phyloP scores from a whole-genome alignment of 768 basidiomycete species.

The Filobasidium floriforme region DNA sequence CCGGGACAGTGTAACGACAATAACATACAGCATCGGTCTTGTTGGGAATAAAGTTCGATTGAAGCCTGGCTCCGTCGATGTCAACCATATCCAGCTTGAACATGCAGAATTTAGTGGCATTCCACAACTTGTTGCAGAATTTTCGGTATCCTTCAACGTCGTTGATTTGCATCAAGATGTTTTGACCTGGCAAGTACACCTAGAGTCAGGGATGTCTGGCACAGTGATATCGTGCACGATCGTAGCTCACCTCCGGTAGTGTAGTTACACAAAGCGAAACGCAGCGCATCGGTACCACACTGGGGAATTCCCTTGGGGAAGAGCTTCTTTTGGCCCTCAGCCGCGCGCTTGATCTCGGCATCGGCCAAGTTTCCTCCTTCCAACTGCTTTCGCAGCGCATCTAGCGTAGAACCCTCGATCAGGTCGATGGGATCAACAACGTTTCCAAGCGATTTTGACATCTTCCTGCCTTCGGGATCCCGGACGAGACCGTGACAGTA shows the following conservation, averaged over 20 bases:
- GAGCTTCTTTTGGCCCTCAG: conserved; percentile 93
- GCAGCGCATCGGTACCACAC: conserved; percentile 91
- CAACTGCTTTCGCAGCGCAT: conserved; percentile 74
- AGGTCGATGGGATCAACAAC: conserved; percentile 96
- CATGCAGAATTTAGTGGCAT: conserved; percentile 99
- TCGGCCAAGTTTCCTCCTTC: conserved; percentile 87
- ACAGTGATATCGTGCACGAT: background rate
- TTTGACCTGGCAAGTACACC: conserved; percentile 64
- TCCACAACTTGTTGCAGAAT: conserved; percentile 99
- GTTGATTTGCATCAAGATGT: conserved; percentile 92
- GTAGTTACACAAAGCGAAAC: conserved; percentile 92
- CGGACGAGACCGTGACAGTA: conserved; percentile 98
- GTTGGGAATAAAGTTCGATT: conserved; percentile 64
- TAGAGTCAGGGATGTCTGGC: too few species aligned
- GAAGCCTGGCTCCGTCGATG: conserved; percentile 36
- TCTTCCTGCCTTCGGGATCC: conserved; percentile 96
- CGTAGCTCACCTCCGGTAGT: conserved; percentile 65
- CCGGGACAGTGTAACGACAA: too few species aligned
- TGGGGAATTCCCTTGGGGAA: conserved; percentile 99
- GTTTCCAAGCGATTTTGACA: conserved; percentile 96
- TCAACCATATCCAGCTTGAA: conserved; percentile 69
- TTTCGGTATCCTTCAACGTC: conserved; percentile 97
- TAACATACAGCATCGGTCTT: conserved; percentile 60
- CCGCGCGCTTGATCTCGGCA: conserved; percentile 83
- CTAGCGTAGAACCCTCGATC: conserved; percentile 72